These are phyloP conservation scores for Pyrenophora teres DNA, from an alignment of 2,329 filamentous ascomycete species.

Conservation along the genomic window DNA sequence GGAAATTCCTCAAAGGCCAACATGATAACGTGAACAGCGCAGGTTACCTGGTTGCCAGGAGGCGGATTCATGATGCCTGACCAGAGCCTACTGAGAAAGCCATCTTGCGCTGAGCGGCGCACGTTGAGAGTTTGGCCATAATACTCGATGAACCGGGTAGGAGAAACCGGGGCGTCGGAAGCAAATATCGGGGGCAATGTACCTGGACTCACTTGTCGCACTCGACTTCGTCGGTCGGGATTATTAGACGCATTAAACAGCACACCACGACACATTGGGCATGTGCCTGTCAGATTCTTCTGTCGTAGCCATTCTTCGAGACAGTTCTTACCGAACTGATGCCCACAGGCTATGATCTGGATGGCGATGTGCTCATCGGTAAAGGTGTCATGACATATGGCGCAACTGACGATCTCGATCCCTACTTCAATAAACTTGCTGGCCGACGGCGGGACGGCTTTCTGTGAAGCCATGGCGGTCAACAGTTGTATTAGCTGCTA, in stretches of 20 bases:
- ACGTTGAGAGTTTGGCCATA: no score
- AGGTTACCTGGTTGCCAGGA: no score
- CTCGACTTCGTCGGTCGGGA: neutral
- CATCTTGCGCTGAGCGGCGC: no score
- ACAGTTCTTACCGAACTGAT: neutral
- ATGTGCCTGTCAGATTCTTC: neutral
- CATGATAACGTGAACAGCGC: no score
- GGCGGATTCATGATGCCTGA: no score
- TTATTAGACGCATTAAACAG: neutral
- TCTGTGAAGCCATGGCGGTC: neutral
- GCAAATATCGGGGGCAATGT: no score
- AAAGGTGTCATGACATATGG: neutral
- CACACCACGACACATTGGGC: neutral
- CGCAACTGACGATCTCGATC: neutral
- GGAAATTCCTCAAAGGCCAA: no score
- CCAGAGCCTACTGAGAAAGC: no score
- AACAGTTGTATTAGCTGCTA: no score
- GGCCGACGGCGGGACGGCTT: neutral
- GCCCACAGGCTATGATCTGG: conserved; percentile 1
- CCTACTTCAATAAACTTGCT: neutral
- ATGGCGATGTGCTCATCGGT: neutral
- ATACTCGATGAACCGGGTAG: no score
- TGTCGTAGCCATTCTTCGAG: neutral
- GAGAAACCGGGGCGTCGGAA: no score
- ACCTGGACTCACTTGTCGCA: no score